Evolutionary conservation across 305 asterid species (phyloP).

Genomic region (Vinca major): DNA sequence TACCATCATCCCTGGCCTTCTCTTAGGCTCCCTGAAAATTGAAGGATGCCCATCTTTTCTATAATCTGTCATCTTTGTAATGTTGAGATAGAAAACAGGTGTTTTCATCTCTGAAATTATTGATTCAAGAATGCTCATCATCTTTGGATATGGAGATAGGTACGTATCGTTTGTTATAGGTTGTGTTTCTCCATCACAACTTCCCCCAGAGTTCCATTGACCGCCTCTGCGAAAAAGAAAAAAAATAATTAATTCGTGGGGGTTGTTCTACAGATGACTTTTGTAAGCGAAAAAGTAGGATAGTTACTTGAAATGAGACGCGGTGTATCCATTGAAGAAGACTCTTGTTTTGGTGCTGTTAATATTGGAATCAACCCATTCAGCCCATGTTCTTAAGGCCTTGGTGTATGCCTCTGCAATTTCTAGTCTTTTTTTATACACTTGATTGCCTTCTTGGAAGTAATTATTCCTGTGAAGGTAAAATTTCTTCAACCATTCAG

Average conservation of each 20-base stretch:
- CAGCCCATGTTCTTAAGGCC: constrained; percentile 53
- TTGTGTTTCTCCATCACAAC: constrained; percentile 42
- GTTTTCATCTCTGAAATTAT: constrained; percentile 40
- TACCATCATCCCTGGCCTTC: constrained; percentile 16
- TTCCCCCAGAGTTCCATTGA: constrained; percentile 60
- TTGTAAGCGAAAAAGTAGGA: too few relatives aligned
- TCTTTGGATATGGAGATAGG: constrained; percentile 48
- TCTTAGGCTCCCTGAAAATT: constrained; percentile 25
- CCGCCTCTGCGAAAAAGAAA: constrained; percentile 40
- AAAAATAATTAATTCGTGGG: too few relatives aligned
- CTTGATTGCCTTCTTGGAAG: constrained; percentile 49
- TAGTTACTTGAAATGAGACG: constrained; percentile 54
- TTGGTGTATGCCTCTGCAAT: constrained; percentile 44
- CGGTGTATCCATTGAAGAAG: constrained; percentile 48
- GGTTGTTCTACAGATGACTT: too few relatives aligned
- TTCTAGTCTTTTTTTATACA: constrained; percentile 27
- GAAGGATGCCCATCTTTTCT: constrained; percentile 73
- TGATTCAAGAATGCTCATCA: constrained; percentile 43
- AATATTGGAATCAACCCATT: constrained; percentile 48
- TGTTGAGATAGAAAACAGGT: constrained; percentile 37
- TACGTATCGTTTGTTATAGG: constrained; percentile 38
- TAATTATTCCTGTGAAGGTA: constrained; percentile 31
- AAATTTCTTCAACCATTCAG: background rate
- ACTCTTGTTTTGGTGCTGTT: constrained; percentile 32
- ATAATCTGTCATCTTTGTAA: constrained; percentile 47